Conservation (phyloP, 257 asterid species). For the Fraxinus excelsior region DNA sequence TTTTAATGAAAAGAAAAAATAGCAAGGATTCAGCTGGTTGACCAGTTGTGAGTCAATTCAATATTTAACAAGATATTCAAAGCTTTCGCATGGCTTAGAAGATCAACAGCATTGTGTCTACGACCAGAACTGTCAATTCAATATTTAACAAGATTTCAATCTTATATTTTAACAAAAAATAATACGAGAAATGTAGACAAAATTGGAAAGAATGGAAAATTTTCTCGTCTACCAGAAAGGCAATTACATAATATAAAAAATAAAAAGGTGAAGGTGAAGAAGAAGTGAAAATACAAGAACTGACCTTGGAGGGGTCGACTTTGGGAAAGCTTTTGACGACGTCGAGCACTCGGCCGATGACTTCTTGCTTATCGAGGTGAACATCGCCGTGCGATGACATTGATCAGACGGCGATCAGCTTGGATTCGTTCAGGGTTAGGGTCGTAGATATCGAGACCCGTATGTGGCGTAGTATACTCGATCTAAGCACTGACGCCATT, state of each 20-base stretch:
- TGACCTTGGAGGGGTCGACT: constrained; percentile 86
- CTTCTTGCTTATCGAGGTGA: constrained; percentile 68
- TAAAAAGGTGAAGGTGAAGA: not conserved
- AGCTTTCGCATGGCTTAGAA: too few relatives aligned
- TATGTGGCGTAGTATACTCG: constrained; percentile 64
- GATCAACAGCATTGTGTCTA: too few relatives aligned
- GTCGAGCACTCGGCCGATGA: constrained; percentile 65
- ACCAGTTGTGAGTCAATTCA: too few relatives aligned
- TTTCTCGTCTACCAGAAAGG: not conserved
- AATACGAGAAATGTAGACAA: not conserved
- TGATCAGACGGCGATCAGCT: constrained; percentile 55
- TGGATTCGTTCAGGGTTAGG: constrained; percentile 40
- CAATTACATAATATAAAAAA: too few relatives aligned
- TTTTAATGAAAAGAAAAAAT: too few relatives aligned
- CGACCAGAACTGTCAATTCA: not conserved
- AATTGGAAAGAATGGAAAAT: not conserved
- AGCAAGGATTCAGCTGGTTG: too few relatives aligned
- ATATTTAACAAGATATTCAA: too few relatives aligned
- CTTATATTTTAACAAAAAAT: too few relatives aligned
- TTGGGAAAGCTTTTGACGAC: constrained; percentile 85
- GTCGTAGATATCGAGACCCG: constrained; percentile 48
- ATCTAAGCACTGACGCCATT: constrained; percentile 84
- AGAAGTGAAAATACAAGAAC: not conserved
- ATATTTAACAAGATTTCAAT: not conserved
- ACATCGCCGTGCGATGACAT: constrained; percentile 85